A percentile compares a stretch with the other conserved stretches of the same genome.
phyloP scores from a whole-genome alignment of 169 alveolate genomes.

The Plasmodium sp. region DNA sequence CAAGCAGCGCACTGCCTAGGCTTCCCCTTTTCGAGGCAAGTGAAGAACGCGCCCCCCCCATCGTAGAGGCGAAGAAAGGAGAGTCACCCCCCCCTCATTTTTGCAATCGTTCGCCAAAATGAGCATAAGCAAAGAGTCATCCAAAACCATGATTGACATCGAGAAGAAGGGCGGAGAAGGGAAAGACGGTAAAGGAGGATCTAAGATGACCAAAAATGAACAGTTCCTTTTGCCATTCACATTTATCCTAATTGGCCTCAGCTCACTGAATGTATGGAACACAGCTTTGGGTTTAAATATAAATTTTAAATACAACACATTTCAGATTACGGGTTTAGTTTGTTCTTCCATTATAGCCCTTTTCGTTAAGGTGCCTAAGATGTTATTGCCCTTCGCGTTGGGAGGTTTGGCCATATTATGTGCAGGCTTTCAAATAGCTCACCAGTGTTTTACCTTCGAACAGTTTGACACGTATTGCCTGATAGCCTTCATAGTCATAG shows the following conservation, averaged over 20 bases:
- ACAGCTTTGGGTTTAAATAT: slow-evolving; percentile 59
- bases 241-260: slow-evolving; percentile 40
- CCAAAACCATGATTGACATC: slow-evolving; percentile 17
- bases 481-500: slow-evolving; percentile 36
- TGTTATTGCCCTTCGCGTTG: slow-evolving; percentile 19
- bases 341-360: slow-evolving; percentile 36
- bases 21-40: not conserved
- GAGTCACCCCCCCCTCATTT: not conserved
- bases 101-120: not conserved
- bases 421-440: slow-evolving; percentile 65
- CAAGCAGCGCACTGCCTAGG: not conserved
- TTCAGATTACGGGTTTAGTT: slow-evolving; percentile 61
- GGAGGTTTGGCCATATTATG: slow-evolving; percentile 21
- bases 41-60: not conserved
- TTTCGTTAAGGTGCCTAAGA: slow-evolving; percentile 26
- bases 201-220: not conserved
- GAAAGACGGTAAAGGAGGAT: not conserved
- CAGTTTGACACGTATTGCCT: slow-evolving; percentile 35
- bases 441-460: not conserved
- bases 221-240: not conserved
- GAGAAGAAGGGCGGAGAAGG: slow-evolving; percentile 9
- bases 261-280: slow-evolving; percentile 72
- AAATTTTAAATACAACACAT: slow-evolving; percentile 37
- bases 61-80: not conserved
- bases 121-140: slow-evolving; percentile 30